Evolutionary conservation across 2,329 filamentous ascomycete genomes (phyloP), one percentile per base, ranked within the genome.

Genomic region (Apiospora malaysiana): DNA sequence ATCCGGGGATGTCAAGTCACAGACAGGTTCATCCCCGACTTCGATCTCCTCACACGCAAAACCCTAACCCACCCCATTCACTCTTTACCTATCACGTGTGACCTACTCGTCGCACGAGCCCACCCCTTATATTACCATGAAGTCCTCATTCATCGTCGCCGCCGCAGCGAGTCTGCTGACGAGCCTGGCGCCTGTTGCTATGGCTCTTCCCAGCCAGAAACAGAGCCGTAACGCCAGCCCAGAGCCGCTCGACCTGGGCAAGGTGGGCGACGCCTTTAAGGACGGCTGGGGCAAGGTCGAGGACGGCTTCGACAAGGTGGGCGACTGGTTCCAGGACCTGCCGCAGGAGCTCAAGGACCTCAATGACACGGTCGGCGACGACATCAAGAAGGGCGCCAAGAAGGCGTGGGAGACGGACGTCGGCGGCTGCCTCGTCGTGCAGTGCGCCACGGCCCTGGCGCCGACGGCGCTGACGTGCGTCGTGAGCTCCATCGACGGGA

Each of bases 371-470:
- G 65, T 67, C 40, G 40, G 65, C 43, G 65, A 67, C 65, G 65
- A 67, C 25, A n/a, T 67, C 65, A 67, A 67, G 65, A 46, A 67
- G 40, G 65, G n/a, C 25, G 65, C 65, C 40, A 67, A 46, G 23
- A 25, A 67, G n/a, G 65, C 42, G n/a, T 67, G 65, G 65, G n/a
- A 45, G 40, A n/a, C 32, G n/a, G 65, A 67, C 40, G 21, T 67
- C 10, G 40, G 25, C 43, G 65, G 65, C 65, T 67, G 65, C 65
- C 18, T 21, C 14, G 10, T 67, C 23, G 65, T 67, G 65, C 65
- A 67, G 65, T 67, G 65, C 42, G 65, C 40, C 42, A 46, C 65
- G 23, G 65, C 65, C 23, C 43, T 67, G 65, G 65, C 40, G 23
- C 65, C 65, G 8, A 67, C 65, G 65, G 43, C 65, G n/a, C 42